Conservation (phyloP, 208 protist genomes). For the Wallacemonas sp. region DNA sequence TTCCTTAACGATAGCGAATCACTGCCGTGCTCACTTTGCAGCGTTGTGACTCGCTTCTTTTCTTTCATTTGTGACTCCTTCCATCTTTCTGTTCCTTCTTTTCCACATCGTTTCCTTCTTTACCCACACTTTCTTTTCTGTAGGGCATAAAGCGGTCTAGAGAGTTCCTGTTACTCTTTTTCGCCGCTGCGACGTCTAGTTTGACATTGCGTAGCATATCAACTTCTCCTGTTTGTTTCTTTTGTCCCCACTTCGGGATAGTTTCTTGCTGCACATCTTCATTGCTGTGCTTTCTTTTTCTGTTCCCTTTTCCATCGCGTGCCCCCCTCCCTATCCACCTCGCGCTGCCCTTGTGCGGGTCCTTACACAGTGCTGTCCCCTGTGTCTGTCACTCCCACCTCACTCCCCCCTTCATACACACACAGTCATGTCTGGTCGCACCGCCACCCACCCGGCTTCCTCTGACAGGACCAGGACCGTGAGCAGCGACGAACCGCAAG, state of each 20-base stretch:
- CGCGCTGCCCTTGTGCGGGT: neutral
- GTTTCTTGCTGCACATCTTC: neutral
- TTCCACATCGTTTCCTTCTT: neutral
- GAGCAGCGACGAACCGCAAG: neutral
- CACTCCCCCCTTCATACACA: neutral
- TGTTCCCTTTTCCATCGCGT: conserved; percentile 2
- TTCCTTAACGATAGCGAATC: no score
- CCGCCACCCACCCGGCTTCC: neutral
- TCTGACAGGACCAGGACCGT: neutral
- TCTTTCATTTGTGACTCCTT: no score
- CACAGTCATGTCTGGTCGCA: neutral
- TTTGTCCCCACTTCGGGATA: no score
- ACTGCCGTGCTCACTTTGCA: no score
- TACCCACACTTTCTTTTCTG: no score
- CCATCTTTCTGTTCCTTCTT: neutral
- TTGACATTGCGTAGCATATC: no score
- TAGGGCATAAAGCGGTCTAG: no score
- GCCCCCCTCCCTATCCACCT: neutral
- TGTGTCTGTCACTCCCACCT: neutral
- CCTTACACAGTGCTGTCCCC: neutral
- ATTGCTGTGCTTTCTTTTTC: conserved; percentile 11
- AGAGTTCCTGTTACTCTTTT: no score
- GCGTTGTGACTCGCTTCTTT: no score
- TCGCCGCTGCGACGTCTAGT: no score
- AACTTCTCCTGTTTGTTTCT: conserved; percentile 13